Conservation (phyloP, 306 rosid genomes). For the Lotus japonicus region DNA sequence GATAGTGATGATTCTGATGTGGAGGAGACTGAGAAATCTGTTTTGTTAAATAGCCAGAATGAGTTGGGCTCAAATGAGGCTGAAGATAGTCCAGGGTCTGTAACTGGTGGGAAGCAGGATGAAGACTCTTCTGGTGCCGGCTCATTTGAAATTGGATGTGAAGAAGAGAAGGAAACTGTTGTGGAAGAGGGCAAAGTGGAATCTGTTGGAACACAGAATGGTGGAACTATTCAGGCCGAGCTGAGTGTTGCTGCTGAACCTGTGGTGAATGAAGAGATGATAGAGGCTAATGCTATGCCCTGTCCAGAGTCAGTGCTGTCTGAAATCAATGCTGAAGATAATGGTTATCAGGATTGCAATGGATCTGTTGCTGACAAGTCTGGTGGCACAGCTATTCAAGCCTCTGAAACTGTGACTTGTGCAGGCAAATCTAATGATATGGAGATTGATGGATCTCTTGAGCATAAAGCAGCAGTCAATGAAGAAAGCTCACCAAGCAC, state of each 20-base stretch:
- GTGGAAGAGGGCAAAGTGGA: constrained; percentile 34
- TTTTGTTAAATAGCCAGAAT: constrained; percentile 40
- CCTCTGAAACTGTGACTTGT: constrained; percentile 23
- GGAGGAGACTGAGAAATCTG: constrained; percentile 49
- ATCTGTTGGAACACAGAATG: constrained; percentile 14
- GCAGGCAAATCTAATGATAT: constrained; percentile 15
- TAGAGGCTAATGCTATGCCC: constrained; percentile 13
- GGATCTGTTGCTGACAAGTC: constrained; percentile 25
- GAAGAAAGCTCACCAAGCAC: constrained; percentile 37
- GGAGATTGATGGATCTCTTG: constrained; percentile 38
- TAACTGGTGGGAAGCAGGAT: constrained; percentile 43
- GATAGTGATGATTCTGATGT: constrained; percentile 64
- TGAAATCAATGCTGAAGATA: constrained; percentile 28
- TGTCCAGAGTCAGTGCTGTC: constrained; percentile 24
- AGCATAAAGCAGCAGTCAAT: constrained; percentile 24
- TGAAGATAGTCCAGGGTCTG: constrained; percentile 62
- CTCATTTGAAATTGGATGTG: constrained; percentile 62
- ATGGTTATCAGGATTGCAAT: constrained; percentile 23
- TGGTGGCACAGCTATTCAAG: constrained; percentile 21
- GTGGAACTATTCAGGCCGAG: constrained; percentile 14
- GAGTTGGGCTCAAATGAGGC: constrained; percentile 52
- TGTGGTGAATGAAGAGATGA: constrained; percentile 21
- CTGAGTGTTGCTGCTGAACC: constrained; percentile 14
- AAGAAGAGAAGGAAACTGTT: constrained; percentile 60
- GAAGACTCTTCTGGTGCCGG: constrained; percentile 42